Base-by-base conservation (phyloP, 495 filamentous ascomycete genomes). In the Trichocladium uniseriatum region DNA sequence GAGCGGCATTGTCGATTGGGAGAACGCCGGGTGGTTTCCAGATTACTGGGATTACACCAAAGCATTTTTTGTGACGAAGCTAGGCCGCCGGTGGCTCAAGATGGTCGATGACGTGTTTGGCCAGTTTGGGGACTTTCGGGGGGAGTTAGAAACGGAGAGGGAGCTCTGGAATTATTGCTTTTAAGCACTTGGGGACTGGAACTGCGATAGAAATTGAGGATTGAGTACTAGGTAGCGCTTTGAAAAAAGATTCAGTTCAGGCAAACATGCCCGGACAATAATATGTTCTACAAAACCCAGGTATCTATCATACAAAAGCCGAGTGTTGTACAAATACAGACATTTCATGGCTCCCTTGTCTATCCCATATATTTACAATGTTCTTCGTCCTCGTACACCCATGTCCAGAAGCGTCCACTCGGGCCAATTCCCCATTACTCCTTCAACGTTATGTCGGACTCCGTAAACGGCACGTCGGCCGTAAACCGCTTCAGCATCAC, bases 391-490 rank as follows among this genome's bases (percentile, higher is more conserved):
- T n/a, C n/a, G 21, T 47, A 37, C 44, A 47, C 19, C 16, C 15
- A n/a, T n/a, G n/a, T n/a, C n/a, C n/a, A n/a, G n/a, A n/a, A n/a
- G n/a, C n/a, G n/a, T n/a, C n/a, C n/a, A n/a, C n/a, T n/a, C n/a
- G n/a, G n/a, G n/a, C n/a, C n/a, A n/a, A n/a, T n/a, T n/a, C n/a
- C n/a, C n/a, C n/a, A n/a, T n/a, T n/a, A 9, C 16, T n/a, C 32
- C 43, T 58, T 49, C 16, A 68, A 57, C 0, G 66, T 62, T 7
- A 71, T 53, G 13, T 53, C 52, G 1, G 20, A n/a, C n/a, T n/a
- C n/a, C n/a, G n/a, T 49, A 20, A 68, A 57, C 0, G 66, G 63
- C 7, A 71, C 52, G 13, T 53, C 52, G 1, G 20, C 19, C 9
- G 48, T 18, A 29, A 58, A 48, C 48, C 58, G 53, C 44, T 45